Evolutionary conservation across 129 eudicot genomes (phyloP).

Genomic region (Artemisia annua): DNA sequence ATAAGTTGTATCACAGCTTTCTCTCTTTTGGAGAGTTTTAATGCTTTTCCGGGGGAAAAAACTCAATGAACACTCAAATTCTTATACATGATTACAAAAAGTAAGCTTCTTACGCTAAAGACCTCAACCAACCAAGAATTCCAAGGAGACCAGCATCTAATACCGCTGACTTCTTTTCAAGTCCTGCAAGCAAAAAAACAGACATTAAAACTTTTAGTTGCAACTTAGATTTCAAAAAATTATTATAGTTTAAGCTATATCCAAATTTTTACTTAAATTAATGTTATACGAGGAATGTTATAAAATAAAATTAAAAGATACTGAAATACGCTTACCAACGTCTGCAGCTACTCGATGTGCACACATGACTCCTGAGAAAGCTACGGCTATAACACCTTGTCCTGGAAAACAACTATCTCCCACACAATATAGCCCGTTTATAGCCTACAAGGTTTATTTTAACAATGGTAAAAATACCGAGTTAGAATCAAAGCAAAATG

Average conservation of each 20-base stretch:
- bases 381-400: constrained; percentile 99
- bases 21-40: too few relatives aligned
- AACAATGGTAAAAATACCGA: neutral
- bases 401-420: constrained; percentile 99
- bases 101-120: constrained; percentile 60
- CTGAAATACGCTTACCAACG: constrained; percentile 59
- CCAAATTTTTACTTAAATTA: too few relatives aligned
- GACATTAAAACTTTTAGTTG: neutral
- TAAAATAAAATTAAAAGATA: neutral
- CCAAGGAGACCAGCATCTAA: constrained; percentile 88
- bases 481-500: neutral
- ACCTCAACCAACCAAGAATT: constrained; percentile 86
- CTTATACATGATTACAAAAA: constrained; percentile 8
- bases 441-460: constrained; percentile 56
- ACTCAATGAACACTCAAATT: neutral
- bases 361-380: constrained; percentile 97
- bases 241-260: too few relatives aligned
- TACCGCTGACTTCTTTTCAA: constrained; percentile 68
- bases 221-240: neutral
- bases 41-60: too few relatives aligned
- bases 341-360: constrained; percentile 99
- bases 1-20: too few relatives aligned
- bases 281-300: neutral
- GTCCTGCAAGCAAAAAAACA: constrained; percentile 46
- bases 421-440: constrained; percentile 89